A percentile compares a stretch with the other conserved stretches of the same genome.
phyloP scores from a whole-genome alignment of 75 land plant genomes.

The Gnetum montanum region DNA sequence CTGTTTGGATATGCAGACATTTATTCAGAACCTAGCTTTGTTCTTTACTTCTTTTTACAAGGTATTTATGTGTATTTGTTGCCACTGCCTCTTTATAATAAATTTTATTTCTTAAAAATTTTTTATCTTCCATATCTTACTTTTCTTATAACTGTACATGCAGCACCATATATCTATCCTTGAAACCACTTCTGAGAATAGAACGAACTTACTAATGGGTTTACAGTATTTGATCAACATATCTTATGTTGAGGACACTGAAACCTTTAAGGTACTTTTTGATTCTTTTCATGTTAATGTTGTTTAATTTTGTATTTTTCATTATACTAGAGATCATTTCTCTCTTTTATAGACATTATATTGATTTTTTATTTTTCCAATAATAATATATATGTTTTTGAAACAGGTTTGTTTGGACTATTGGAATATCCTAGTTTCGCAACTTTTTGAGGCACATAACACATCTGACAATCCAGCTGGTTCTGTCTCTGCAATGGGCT shows the following conservation, averaged over 20 bases:
- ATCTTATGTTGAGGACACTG: constrained; percentile 97
- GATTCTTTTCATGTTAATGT: too few relatives aligned
- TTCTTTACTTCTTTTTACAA: constrained; percentile 96
- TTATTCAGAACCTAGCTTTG: constrained; percentile 89
- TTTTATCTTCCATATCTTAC: too few relatives aligned
- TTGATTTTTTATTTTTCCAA: background rate
- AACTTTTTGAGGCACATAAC: constrained; percentile 79
- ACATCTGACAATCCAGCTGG: constrained; percentile 63
- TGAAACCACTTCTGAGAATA: constrained; percentile 74
- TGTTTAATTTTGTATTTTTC: too few relatives aligned
- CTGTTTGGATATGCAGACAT: too few relatives aligned
- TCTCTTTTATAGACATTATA: too few relatives aligned
- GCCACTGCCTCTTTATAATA: too few relatives aligned
- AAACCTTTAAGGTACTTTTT: constrained; percentile 82
- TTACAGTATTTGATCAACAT: constrained; percentile 88
- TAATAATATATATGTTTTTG: background rate
- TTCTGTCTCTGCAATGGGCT: constrained; percentile 60
- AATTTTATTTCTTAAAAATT: too few relatives aligned
- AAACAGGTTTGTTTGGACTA: constrained; percentile 95
- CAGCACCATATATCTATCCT: constrained; percentile 88
- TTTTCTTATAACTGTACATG: too few relatives aligned
- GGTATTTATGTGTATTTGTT: too few relatives aligned
- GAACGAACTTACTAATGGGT: constrained; percentile 60
- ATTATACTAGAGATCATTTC: too few relatives aligned
- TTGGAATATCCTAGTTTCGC: constrained; percentile 84